Percentiles rank a stretch among this genome's conserved stretches.
These are phyloP conservation scores for Vigna hirtella DNA, from an alignment of 306 rosid genomes.

Conservation along the genomic window DNA sequence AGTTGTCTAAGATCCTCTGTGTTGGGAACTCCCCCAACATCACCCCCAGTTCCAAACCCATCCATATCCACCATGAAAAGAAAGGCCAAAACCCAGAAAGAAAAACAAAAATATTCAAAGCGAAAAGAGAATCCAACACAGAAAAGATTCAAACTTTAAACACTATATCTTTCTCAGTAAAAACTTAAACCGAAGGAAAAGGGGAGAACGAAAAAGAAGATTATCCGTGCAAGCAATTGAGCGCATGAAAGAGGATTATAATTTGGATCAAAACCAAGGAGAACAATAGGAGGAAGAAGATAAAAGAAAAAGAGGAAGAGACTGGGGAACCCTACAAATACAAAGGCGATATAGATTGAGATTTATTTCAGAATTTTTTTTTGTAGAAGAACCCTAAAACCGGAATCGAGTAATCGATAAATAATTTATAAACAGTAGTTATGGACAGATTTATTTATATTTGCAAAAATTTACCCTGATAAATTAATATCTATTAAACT, in stretches of 20 bases:
- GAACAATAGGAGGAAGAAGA: slow-evolving; percentile 4
- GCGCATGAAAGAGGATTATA: slow-evolving; percentile 30
- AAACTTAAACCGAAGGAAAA: slow-evolving; percentile 29
- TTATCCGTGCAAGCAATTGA: slow-evolving; percentile 49
- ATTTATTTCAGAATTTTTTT: slow-evolving; percentile 32
- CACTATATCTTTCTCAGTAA: slow-evolving; percentile 42
- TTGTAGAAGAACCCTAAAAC: slow-evolving; percentile 34
- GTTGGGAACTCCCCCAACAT: slow-evolving; percentile 50
- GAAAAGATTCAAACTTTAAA: slow-evolving; percentile 38
- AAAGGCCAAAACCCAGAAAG: slow-evolving; percentile 35
- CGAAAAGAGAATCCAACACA: slow-evolving; percentile 38
- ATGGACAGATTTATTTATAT: too few species aligned
- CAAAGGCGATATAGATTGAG: slow-evolving; percentile 56
- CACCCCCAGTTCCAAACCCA: slow-evolving; percentile 60
- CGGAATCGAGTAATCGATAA: background rate
- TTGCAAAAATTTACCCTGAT: too few species aligned
- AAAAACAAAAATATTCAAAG: slow-evolving; percentile 30
- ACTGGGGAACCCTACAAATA: slow-evolving; percentile 68
- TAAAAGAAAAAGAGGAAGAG: background rate
- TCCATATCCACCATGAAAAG: slow-evolving; percentile 69
- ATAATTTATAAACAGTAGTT: background rate
- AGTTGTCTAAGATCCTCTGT: slow-evolving; percentile 39
- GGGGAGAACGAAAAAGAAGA: slow-evolving; percentile 21
- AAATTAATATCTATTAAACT: too few species aligned
- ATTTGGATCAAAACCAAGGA: slow-evolving; percentile 41